These are phyloP conservation scores for Saturnispora sanitii DNA, from an alignment of 805 yeast genomes.

Conservation along the genomic window DNA sequence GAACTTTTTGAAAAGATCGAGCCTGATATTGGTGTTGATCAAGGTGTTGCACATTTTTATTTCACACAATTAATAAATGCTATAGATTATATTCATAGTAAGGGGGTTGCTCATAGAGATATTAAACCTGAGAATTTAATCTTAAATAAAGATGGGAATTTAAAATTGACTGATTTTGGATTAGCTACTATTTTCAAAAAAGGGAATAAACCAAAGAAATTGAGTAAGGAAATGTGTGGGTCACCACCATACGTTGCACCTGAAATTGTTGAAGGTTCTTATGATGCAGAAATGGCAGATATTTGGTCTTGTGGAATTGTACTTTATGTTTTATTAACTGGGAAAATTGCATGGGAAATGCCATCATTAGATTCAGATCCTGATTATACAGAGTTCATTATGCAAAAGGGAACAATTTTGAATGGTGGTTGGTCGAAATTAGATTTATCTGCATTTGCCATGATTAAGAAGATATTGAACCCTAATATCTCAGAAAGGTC, in stretches of 20 bases:
- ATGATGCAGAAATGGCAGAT: slow-evolving; percentile 50
- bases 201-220: slow-evolving; percentile 35
- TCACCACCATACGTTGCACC: slow-evolving; percentile 78
- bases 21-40: slow-evolving; percentile 62
- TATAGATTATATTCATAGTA: slow-evolving; percentile 46
- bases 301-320: slow-evolving; percentile 66
- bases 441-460: slow-evolving; percentile 38
- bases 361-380: slow-evolving; percentile 39
- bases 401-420: slow-evolving; percentile 36
- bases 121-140: slow-evolving; percentile 63
- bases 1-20: slow-evolving; percentile 73
- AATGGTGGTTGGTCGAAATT: slow-evolving; percentile 48
- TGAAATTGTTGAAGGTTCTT: slow-evolving; percentile 42
- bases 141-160: slow-evolving; percentile 51
- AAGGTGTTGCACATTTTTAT: slow-evolving; percentile 57
- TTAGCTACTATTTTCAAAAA: slow-evolving; percentile 52
- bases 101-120: slow-evolving; percentile 61
- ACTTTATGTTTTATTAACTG: slow-evolving; percentile 50
- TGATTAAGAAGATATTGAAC: slow-evolving; percentile 44
- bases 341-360: slow-evolving; percentile 66
- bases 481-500: slow-evolving; percentile 38
- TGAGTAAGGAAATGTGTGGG: slow-evolving; percentile 50
- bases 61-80: slow-evolving; percentile 58
- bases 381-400: slow-evolving; percentile 28
- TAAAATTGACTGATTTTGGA: slow-evolving; percentile 73